Evolutionary conservation across 2,329 filamentous ascomycete genomes (phyloP).

Genomic region (Hypoxylon sp.): DNA sequence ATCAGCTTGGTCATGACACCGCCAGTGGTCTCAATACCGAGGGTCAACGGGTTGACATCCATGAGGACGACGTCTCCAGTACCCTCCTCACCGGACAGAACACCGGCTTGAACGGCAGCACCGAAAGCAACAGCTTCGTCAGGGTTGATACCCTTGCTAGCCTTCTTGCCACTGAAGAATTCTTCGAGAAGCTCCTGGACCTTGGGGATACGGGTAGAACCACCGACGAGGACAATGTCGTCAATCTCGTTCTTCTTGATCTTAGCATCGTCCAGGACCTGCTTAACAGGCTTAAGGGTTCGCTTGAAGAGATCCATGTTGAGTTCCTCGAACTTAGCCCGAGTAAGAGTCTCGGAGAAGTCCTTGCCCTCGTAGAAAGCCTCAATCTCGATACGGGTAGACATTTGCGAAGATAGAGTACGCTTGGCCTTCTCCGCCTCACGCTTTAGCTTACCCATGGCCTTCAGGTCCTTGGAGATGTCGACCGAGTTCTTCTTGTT

Average conservation of each 20-base stretch:
- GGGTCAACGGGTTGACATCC: slow-evolving; percentile 96
- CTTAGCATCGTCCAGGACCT: slow-evolving; percentile 98
- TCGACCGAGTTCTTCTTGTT: slow-evolving; percentile 98
- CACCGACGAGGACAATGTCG: slow-evolving; percentile 97
- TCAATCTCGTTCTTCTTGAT: slow-evolving; percentile 95
- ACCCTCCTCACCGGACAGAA: slow-evolving; percentile 88
- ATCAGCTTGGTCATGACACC: slow-evolving; percentile 99
- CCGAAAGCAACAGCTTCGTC: slow-evolving; percentile 99
- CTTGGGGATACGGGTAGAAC: slow-evolving; percentile 99
- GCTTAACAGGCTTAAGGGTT: slow-evolving; percentile 97
- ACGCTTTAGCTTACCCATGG: slow-evolving; percentile 99
- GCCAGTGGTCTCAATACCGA: slow-evolving; percentile 97
- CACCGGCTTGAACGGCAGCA: slow-evolving; percentile 96
- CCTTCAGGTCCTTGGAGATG: slow-evolving; percentile 93
- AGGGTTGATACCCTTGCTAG: slow-evolving; percentile 99
- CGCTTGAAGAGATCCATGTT: slow-evolving; percentile 99
- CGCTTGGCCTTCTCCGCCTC: slow-evolving; percentile 99
- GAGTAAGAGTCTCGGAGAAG: slow-evolving; percentile 97
- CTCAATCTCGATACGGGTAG: slow-evolving; percentile 94
- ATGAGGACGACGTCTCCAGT: slow-evolving; percentile 88
- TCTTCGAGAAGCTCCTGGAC: slow-evolving; percentile 94
- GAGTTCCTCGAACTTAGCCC: slow-evolving; percentile 99
- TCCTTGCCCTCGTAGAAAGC: slow-evolving; percentile 96
- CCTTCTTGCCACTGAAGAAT: slow-evolving; percentile 95
- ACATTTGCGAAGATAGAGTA: slow-evolving; percentile 94